A percentile compares a stretch with the other conserved stretches of the same genome.
Evolutionary conservation across 1,284 basidiomycete genomes (phyloP).

Genomic region (Abortiporus biennis): DNA sequence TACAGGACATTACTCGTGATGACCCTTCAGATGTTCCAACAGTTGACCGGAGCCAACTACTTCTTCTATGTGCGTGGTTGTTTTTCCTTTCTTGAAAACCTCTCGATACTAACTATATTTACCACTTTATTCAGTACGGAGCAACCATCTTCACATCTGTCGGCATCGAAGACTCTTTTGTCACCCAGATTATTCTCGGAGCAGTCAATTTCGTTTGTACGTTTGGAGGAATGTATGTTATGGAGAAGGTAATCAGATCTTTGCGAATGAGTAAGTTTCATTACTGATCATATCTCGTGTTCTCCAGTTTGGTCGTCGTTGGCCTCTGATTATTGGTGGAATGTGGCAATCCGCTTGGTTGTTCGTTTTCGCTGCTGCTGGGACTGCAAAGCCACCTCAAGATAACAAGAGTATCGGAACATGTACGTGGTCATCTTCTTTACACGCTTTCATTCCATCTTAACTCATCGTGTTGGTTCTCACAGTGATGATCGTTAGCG

Average conservation of each 20-base stretch:
- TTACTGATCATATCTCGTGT: conserved; percentile 2
- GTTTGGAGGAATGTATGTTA: conserved; percentile 63
- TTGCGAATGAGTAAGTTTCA: neutral
- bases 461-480: too few relatives aligned
- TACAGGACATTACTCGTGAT: conserved; percentile 65
- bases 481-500: conserved; percentile 70
- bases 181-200: conserved; percentile 71
- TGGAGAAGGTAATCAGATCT: conserved; percentile 45
- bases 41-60: conserved; percentile 69
- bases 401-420: conserved; percentile 45
- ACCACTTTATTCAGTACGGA: conserved; percentile 36
- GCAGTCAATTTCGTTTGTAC: conserved; percentile 68
- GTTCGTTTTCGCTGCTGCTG: conserved; percentile 73
- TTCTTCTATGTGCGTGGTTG: conserved; percentile 48
- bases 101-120: neutral
- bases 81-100: neutral
- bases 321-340: conserved; percentile 62
- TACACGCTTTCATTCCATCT: neutral
- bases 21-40: conserved; percentile 67
- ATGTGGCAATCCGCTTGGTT: conserved; percentile 75
- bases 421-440: conserved; percentile 26
- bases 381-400: conserved; percentile 56
- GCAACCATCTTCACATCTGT: conserved; percentile 67
- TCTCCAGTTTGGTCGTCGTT: conserved; percentile 50
- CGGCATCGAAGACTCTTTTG: conserved; percentile 60